Conservation (phyloP, 2,329 filamentous ascomycete species). For the Ophiocordyceps robertsii region DNA sequence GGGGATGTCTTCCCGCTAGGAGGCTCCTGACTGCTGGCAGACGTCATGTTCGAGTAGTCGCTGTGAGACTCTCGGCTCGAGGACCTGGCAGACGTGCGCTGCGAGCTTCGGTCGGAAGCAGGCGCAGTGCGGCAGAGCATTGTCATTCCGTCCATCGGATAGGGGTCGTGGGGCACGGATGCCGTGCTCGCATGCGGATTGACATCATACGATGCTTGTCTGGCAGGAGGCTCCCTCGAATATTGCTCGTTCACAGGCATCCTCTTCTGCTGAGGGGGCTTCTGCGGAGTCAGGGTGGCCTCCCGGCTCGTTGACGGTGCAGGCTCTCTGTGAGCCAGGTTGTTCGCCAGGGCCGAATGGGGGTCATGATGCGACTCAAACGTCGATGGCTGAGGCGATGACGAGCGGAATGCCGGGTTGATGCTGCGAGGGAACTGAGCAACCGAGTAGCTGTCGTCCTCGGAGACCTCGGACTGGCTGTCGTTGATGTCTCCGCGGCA, state of each 20-base stretch:
- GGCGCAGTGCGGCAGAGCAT: slow-evolving; percentile 80
- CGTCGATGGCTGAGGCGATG: slow-evolving; percentile 86
- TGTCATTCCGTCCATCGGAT: slow-evolving; percentile 91
- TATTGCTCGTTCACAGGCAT: slow-evolving; percentile 8
- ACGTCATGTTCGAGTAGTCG: slow-evolving; percentile 81
- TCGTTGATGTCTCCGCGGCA: slow-evolving; percentile 79
- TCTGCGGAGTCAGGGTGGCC: slow-evolving; percentile 37
- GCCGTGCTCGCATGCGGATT: slow-evolving; percentile 49
- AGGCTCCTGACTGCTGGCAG: slow-evolving; percentile 74
- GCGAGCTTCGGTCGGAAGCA: slow-evolving; percentile 36
- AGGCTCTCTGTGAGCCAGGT: slow-evolving; percentile 47
- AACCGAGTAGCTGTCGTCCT: slow-evolving; percentile 83
- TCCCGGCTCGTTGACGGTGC: slow-evolving; percentile 34
- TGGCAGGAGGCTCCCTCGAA: slow-evolving; percentile 6
- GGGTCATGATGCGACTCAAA: slow-evolving; percentile 89
- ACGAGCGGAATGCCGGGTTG: slow-evolving; percentile 91
- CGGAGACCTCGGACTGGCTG: slow-evolving; percentile 66
- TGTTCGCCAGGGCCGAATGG: slow-evolving; percentile 56
- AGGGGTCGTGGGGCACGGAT: slow-evolving; percentile 77
- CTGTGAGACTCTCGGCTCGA: slow-evolving; percentile 81
- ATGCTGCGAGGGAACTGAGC: slow-evolving; percentile 92
- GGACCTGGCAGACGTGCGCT: slow-evolving; percentile 51
- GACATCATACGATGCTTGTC: slow-evolving; percentile 23
- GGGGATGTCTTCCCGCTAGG: slow-evolving; percentile 63
- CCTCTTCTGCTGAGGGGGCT: slow-evolving; percentile 6